Percentiles rank a stretch among this genome's conserved stretches.
phyloP scores from a whole-genome alignment of 2,329 filamentous ascomycete species.

The Dothistroma pini region DNA sequence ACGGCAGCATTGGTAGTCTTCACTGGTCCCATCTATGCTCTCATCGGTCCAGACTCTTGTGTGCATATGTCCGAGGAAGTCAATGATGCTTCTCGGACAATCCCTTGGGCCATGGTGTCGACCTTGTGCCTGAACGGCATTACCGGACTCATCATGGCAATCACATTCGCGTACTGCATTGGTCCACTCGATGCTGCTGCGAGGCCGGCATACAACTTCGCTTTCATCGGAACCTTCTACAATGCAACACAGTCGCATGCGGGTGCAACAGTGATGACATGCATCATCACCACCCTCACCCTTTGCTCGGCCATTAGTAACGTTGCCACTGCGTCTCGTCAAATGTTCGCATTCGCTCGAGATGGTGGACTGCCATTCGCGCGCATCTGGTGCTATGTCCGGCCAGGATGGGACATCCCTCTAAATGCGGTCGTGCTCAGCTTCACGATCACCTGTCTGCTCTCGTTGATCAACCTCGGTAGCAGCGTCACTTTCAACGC shows the following conservation, averaged over 20 bases:
- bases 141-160: slow-evolving; percentile 40
- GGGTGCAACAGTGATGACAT: slow-evolving; percentile 33
- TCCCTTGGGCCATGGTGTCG: slow-evolving; percentile 41
- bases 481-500: slow-evolving; percentile 43
- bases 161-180: slow-evolving; percentile 39
- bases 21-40: slow-evolving; percentile 23
- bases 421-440: slow-evolving; percentile 28
- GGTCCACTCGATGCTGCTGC: slow-evolving; percentile 34
- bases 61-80: slow-evolving; percentile 33
- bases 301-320: slow-evolving; percentile 40
- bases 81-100: slow-evolving; percentile 29
- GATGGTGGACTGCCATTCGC: slow-evolving; percentile 42
- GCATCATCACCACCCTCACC: slow-evolving; percentile 39
- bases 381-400: slow-evolving; percentile 21
- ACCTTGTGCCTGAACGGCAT: slow-evolving; percentile 41
- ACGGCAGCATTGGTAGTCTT: slow-evolving; percentile 25
- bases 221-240: slow-evolving; percentile 37
- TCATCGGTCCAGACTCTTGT: slow-evolving; percentile 23
- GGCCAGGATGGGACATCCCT: slow-evolving; percentile 27
- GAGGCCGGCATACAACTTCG: slow-evolving; percentile 20
- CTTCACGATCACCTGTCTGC: slow-evolving; percentile 23
- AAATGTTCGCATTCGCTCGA: slow-evolving; percentile 44
- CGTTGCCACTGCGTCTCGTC: slow-evolving; percentile 41
- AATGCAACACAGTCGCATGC: slow-evolving; percentile 35
- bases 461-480: slow-evolving; percentile 34